Conservation (phyloP, 208 protist species). For the Crithidia sp. region DNA sequence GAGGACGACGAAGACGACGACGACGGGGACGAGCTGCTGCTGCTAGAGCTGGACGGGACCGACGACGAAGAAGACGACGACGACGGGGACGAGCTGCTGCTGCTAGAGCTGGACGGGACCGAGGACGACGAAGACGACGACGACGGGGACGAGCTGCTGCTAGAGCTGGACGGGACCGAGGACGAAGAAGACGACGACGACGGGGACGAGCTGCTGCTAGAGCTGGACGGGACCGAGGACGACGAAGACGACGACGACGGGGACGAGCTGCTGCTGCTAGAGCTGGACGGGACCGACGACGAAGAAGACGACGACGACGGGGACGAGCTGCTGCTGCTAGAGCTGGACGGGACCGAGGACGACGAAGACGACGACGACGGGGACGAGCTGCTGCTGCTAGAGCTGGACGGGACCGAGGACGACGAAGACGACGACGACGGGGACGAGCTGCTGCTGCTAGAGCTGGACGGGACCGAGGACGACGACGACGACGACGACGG, state of each 20-base stretch:
- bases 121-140: slow-evolving; percentile 15
- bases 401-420: background rate
- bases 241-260: slow-evolving; percentile 19
- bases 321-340: background rate
- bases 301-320: too few relatives aligned
- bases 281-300: too few relatives aligned
- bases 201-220: background rate
- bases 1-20: too few relatives aligned
- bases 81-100: background rate
- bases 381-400: background rate
- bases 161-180: too few relatives aligned
- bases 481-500: slow-evolving; percentile 18
- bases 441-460: background rate
- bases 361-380: slow-evolving; percentile 17
- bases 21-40: background rate
- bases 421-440: slow-evolving; percentile 17
- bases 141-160: too few relatives aligned
- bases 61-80: slow-evolving; percentile 16
- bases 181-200: too few relatives aligned
- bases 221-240: background rate
- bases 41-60: background rate
- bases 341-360: background rate
- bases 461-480: background rate
- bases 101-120: background rate
- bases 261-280: too few relatives aligned